These are phyloP conservation scores for Beauveria brongniartii DNA, from an alignment of 2,329 filamentous ascomycete genomes.

Conservation along the genomic window DNA sequence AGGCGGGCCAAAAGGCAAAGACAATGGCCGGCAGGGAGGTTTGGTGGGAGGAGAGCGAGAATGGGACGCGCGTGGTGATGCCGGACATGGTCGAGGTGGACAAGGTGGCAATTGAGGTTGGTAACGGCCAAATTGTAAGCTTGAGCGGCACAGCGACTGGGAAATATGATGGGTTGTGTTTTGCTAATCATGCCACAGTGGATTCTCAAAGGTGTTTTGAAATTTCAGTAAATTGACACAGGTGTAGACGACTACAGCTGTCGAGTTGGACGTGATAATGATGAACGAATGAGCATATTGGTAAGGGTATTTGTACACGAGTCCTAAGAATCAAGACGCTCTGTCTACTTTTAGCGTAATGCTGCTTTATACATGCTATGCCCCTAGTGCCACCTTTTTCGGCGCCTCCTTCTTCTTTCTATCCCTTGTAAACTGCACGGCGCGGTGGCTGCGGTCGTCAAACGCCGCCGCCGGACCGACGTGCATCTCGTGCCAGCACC, in stretches of 20 bases:
- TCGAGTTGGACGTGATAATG: background rate
- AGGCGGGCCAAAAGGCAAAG: slow-evolving; percentile 54
- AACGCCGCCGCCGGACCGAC: slow-evolving; percentile 58
- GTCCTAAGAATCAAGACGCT: too few relatives aligned
- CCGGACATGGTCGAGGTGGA: slow-evolving; percentile 74
- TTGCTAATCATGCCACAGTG: slow-evolving; percentile 36
- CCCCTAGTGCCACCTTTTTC: slow-evolving; percentile 29
- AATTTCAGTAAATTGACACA: slow-evolving; percentile 27
- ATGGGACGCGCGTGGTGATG: slow-evolving; percentile 62
- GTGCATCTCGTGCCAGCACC: slow-evolving; percentile 79
- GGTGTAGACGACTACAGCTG: background rate
- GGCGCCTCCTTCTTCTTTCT: slow-evolving; percentile 23
- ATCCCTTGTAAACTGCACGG: slow-evolving; percentile 47
- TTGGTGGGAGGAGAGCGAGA: slow-evolving; percentile 73
- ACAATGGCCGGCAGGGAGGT: slow-evolving; percentile 57
- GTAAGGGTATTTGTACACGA: background rate
- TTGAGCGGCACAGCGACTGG: too few relatives aligned
- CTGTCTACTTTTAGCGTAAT: background rate
- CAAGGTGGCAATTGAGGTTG: slow-evolving; percentile 63
- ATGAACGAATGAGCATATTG: slow-evolving; percentile 1
- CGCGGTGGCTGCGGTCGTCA: slow-evolving; percentile 63
- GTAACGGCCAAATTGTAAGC: slow-evolving; percentile 74
- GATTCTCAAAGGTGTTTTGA: slow-evolving; percentile 52
- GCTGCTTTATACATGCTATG: slow-evolving; percentile 16
- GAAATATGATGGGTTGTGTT: background rate